Conservation (phyloP, 805 yeast genomes). For the Lipomyces spencermartinsiae region DNA sequence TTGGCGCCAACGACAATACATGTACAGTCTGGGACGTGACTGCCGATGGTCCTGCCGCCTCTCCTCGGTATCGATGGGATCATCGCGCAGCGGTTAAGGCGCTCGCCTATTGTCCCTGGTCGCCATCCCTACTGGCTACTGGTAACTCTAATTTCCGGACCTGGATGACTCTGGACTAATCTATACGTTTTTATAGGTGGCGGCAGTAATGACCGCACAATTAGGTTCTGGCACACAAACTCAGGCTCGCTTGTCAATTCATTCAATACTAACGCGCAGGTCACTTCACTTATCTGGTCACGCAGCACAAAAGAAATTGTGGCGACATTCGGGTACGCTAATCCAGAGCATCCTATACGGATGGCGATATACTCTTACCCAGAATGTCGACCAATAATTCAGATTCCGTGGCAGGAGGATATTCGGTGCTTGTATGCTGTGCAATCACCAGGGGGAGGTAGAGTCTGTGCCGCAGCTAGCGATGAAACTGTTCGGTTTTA, state of each 20-base stretch:
- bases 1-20: slow-evolving; percentile 85
- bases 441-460: slow-evolving; percentile 67
- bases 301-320: slow-evolving; percentile 64
- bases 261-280: slow-evolving; percentile 68
- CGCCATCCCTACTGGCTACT: slow-evolving; percentile 76
- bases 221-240: slow-evolving; percentile 84
- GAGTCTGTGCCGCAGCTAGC: slow-evolving; percentile 73
- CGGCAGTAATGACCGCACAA: slow-evolving; percentile 79
- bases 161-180: background rate
- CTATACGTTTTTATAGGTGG: slow-evolving; percentile 60
- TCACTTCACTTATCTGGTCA: slow-evolving; percentile 84
- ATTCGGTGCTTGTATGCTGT: slow-evolving; percentile 71
- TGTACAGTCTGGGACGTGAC: slow-evolving; percentile 76
- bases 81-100: slow-evolving; percentile 93
- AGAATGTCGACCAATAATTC: slow-evolving; percentile 48
- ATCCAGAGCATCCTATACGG: slow-evolving; percentile 56
- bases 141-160: slow-evolving; percentile 22
- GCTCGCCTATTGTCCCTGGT: slow-evolving; percentile 90
- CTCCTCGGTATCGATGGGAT: slow-evolving; percentile 52
- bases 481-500: slow-evolving; percentile 81
- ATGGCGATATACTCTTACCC: slow-evolving; percentile 74
- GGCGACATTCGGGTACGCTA: slow-evolving; percentile 84
- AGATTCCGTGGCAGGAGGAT: slow-evolving; percentile 41
- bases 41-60: slow-evolving; percentile 52
- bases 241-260: slow-evolving; percentile 74